Conservation (phyloP, 1,284 basidiomycete species). For the Bondarzewia mesenterica region DNA sequence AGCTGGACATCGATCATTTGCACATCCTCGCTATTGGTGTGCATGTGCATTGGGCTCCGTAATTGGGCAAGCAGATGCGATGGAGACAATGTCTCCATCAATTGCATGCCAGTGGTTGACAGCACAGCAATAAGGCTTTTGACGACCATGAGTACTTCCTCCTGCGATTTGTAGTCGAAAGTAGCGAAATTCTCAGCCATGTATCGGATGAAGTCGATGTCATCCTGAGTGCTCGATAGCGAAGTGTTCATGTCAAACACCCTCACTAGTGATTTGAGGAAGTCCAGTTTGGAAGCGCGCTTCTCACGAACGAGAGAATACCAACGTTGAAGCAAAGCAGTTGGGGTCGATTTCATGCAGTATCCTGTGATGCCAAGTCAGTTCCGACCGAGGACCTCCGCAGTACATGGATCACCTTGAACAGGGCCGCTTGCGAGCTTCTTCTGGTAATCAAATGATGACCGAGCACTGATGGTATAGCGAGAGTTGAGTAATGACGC, state of each 20-base stretch:
- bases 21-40: background rate
- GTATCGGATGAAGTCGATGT: slow-evolving; percentile 80
- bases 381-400: background rate
- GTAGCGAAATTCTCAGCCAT: slow-evolving; percentile 91
- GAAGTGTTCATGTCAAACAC: slow-evolving; percentile 62
- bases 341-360: slow-evolving; percentile 45
- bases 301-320: slow-evolving; percentile 89
- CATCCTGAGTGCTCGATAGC: slow-evolving; percentile 53
- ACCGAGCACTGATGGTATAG: slow-evolving; percentile 71
- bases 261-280: slow-evolving; percentile 76
- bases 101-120: slow-evolving; percentile 79
- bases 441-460: slow-evolving; percentile 80
- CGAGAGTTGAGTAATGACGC: slow-evolving; percentile 83
- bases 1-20: slow-evolving; percentile 1
- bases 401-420: slow-evolving; percentile 31
- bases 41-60: slow-evolving; percentile 23
- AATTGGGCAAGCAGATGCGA: slow-evolving; percentile 59
- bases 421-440: slow-evolving; percentile 38
- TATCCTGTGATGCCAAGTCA: slow-evolving; percentile 39
- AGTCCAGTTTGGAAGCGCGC: slow-evolving; percentile 76
- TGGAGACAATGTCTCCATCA: slow-evolving; percentile 62
- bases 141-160: slow-evolving; percentile 85
- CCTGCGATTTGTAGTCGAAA: slow-evolving; percentile 91
- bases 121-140: slow-evolving; percentile 75
- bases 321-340: slow-evolving; percentile 82